Conservation (phyloP, 192 early-diverging fungal species). For the Coemansia sp. region DNA sequence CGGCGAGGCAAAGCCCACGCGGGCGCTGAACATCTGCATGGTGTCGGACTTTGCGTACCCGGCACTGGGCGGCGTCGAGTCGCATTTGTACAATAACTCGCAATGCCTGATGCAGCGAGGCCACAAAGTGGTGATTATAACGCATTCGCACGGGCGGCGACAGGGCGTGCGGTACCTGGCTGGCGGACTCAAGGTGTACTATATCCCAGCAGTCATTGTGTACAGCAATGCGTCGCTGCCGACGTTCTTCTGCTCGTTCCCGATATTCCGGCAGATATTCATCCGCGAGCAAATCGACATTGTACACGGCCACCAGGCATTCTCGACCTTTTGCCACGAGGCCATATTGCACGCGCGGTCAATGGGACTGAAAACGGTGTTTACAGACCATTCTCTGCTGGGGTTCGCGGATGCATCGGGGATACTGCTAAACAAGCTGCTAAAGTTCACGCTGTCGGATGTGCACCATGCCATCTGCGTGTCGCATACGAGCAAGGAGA, state of each 20-base stretch:
- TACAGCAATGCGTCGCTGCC: conserved; percentile 86
- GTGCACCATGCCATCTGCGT: conserved; percentile 97
- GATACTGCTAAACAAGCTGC: conserved; percentile 93
- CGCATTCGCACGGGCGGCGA: conserved; percentile 79
- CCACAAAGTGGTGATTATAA: conserved; percentile 94
- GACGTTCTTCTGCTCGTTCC: conserved; percentile 86
- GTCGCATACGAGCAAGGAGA: conserved; percentile 98
- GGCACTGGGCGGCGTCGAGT: conserved; percentile 93
- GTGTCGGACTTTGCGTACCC: conserved; percentile 98
- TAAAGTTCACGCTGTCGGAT: conserved; percentile 96
- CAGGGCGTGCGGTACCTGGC: conserved; percentile 87
- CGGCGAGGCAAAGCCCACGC: background rate
- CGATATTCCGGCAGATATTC: conserved; percentile 86
- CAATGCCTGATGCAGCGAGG: conserved; percentile 84
- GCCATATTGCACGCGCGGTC: conserved; percentile 92
- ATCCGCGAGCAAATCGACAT: conserved; percentile 88
- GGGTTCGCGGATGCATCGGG: conserved; percentile 92
- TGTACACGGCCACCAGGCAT: conserved; percentile 95
- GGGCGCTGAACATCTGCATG: conserved; percentile 60
- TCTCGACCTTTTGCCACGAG: conserved; percentile 92
- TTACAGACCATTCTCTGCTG: conserved; percentile 97
- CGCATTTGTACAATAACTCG: conserved; percentile 87
- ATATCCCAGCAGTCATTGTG: conserved; percentile 81
- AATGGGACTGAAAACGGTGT: conserved; percentile 89
- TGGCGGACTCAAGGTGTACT: conserved; percentile 93